Conservation (phyloP, 192 early-diverging fungal genomes). For the Coemansia sp. region DNA sequence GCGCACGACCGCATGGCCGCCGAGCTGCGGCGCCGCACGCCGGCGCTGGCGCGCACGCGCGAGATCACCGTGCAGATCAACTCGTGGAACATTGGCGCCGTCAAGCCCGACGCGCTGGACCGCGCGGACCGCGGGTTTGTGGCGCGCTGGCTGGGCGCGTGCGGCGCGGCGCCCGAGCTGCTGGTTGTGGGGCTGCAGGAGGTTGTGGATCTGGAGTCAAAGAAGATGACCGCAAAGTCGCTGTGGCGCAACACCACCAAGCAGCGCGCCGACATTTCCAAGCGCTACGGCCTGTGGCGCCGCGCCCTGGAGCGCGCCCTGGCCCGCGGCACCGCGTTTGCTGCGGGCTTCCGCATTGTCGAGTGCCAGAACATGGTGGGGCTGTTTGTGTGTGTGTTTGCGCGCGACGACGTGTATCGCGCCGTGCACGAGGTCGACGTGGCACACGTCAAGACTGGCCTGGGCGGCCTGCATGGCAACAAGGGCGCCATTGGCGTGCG, state of each 20-base stretch:
- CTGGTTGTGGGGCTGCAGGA: constrained; percentile 93
- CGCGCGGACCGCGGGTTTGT: constrained; percentile 29
- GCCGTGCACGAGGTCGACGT: constrained; percentile 60
- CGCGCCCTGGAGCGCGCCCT: constrained; percentile 65
- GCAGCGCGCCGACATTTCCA: constrained; percentile 32
- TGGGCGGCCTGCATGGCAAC: constrained; percentile 85
- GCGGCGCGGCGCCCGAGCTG: constrained; percentile 69
- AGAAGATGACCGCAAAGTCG: constrained; percentile 70
- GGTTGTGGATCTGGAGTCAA: constrained; percentile 83
- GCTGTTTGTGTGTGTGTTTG: constrained; percentile 84
- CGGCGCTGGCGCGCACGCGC: constrained; percentile 61
- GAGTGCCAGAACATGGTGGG: constrained; percentile 84
- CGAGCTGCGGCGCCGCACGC: constrained; percentile 58
- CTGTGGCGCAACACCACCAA: constrained; percentile 37
- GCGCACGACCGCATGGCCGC: constrained; percentile 45
- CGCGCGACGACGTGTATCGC: constrained; percentile 55
- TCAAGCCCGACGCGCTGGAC: constrained; percentile 78
- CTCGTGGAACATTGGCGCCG: constrained; percentile 92
- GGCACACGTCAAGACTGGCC: constrained; percentile 84
- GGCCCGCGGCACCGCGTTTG: constrained; percentile 37
- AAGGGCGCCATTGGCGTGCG: constrained; percentile 89
- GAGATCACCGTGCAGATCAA: constrained; percentile 72
- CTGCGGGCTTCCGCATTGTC: constrained; percentile 58
- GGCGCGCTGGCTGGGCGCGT: constrained; percentile 29
- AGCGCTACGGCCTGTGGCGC: constrained; percentile 81